Percentiles rank a stretch among this genome's conserved stretches.
phyloP scores from a whole-genome alignment of 1,284 basidiomycete genomes.

The Trametes sp. region DNA sequence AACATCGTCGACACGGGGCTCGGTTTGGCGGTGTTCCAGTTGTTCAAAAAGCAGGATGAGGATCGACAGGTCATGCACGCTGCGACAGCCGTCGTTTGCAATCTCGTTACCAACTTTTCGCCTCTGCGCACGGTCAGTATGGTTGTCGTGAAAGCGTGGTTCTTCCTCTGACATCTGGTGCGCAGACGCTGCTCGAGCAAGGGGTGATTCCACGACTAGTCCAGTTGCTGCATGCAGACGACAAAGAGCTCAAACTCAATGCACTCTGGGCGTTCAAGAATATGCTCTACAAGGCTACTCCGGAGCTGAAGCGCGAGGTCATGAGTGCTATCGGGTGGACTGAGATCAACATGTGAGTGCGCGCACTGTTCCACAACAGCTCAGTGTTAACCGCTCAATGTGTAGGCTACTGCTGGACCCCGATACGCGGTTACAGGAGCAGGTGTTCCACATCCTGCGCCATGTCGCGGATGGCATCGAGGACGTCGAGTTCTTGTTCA shows the following conservation, averaged over 20 bases:
- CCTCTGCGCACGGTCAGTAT: slow-evolving; percentile 73
- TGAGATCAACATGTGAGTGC: slow-evolving; percentile 56
- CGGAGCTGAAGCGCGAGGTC: slow-evolving; percentile 66
- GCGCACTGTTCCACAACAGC: background rate
- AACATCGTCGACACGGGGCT: slow-evolving; percentile 85
- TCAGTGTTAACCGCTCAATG: background rate
- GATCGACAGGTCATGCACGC: slow-evolving; percentile 77
- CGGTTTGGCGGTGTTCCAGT: slow-evolving; percentile 70
- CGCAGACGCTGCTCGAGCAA: slow-evolving; percentile 66
- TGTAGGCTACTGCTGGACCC: slow-evolving; percentile 57
- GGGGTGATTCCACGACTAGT: slow-evolving; percentile 72
- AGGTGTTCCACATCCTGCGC: slow-evolving; percentile 66
- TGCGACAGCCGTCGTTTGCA: slow-evolving; percentile 81
- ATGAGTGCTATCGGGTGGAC: slow-evolving; percentile 74
- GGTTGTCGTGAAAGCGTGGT: background rate
- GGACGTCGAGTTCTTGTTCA: slow-evolving; percentile 66
- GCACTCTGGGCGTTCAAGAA: slow-evolving; percentile 88
- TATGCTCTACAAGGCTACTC: slow-evolving; percentile 66
- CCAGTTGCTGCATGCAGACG: slow-evolving; percentile 57
- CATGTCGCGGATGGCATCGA: slow-evolving; percentile 70
- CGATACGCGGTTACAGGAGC: slow-evolving; percentile 66
- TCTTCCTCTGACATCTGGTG: slow-evolving; percentile 12
- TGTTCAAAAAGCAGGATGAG: slow-evolving; percentile 63
- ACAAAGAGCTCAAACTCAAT: slow-evolving; percentile 67
- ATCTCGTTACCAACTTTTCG: slow-evolving; percentile 87